These are phyloP conservation scores for Aspergillaceae sp. DNA, from an alignment of 2,329 filamentous ascomycete genomes.

Conservation along the genomic window DNA sequence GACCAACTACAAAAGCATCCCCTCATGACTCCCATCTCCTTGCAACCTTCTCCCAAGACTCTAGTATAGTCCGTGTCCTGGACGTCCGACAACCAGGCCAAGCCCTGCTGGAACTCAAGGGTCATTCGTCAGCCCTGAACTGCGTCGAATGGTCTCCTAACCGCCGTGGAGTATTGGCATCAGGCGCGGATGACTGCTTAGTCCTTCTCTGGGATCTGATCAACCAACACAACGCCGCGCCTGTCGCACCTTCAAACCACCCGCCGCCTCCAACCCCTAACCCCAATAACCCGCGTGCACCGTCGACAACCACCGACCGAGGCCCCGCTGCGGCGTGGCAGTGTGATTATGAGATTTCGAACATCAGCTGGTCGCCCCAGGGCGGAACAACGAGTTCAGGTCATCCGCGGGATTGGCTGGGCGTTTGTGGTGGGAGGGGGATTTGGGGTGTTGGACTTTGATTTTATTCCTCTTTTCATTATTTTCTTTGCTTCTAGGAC, in stretches of 20 bases:
- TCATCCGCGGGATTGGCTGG: constrained; percentile 34
- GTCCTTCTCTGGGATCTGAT: constrained; percentile 92
- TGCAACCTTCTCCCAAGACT: constrained; percentile 94
- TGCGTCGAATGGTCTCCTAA: constrained; percentile 93
- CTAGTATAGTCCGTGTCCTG: constrained; percentile 82
- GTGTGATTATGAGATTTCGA: constrained; percentile 40
- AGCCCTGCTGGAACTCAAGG: constrained; percentile 83
- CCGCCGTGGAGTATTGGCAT: constrained; percentile 78
- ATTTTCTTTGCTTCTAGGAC: not conserved
- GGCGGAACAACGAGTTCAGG: constrained; percentile 26
- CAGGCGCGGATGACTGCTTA: constrained; percentile 82
- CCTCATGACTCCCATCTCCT: constrained; percentile 92
- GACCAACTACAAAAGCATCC: constrained; percentile 50
- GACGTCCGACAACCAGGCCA: constrained; percentile 95
- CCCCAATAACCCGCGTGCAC: constrained; percentile 32
- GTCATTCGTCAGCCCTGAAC: constrained; percentile 77
- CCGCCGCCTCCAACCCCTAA: constrained; percentile 18
- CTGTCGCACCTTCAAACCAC: constrained; percentile 32
- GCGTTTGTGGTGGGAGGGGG: constrained; percentile 38
- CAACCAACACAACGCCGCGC: constrained; percentile 51
- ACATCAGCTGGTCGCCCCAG: constrained; percentile 40
- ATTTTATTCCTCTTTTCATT: constrained; percentile 1
- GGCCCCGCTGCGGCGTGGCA: constrained; percentile 39
- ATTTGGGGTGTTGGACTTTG: constrained; percentile 38
- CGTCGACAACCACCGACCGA: constrained; percentile 34